A percentile compares a stretch with the other conserved stretches of the same genome.
These are phyloP conservation scores for Chlorophyllum brunneum DNA, from an alignment of 768 basidiomycete genomes.

Conservation along the genomic window DNA sequence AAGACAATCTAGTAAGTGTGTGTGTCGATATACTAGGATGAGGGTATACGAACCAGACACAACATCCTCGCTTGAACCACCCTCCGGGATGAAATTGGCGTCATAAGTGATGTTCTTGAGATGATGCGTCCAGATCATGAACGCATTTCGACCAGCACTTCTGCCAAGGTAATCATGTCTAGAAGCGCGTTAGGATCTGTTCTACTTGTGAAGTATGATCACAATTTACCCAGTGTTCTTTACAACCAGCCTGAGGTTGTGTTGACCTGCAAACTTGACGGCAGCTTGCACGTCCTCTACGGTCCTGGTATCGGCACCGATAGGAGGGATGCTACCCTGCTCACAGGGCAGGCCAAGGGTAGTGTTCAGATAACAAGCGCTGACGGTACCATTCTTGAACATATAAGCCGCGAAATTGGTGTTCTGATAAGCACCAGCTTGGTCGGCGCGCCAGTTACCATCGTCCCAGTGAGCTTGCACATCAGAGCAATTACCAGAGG, in stretches of 20 bases:
- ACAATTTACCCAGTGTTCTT: constrained; percentile 30
- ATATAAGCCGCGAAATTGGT: constrained; percentile 11
- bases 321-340: constrained; percentile 39
- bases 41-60: constrained; percentile 16
- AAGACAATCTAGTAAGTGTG: not conserved
- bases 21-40: not conserved
- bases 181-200: not conserved
- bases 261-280: constrained; percentile 31
- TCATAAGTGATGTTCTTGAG: constrained; percentile 32
- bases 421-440: constrained; percentile 12
- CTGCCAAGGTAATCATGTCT: constrained; percentile 40
- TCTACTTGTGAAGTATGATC: not conserved
- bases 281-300: constrained; percentile 36
- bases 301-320: constrained; percentile 36
- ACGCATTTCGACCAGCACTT: constrained; percentile 35
- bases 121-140: constrained; percentile 39
- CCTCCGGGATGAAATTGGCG: constrained; percentile 29
- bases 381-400: constrained; percentile 39
- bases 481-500: constrained; percentile 27
- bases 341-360: constrained; percentile 35
- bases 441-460: constrained; percentile 9
- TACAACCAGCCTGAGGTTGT: constrained; percentile 34
- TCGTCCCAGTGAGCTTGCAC: not conserved
- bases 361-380: constrained; percentile 49
- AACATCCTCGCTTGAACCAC: constrained; percentile 20